Base-by-base conservation (phyloP, 1,284 basidiomycete genomes). In the Leccinum angustisporum region DNA sequence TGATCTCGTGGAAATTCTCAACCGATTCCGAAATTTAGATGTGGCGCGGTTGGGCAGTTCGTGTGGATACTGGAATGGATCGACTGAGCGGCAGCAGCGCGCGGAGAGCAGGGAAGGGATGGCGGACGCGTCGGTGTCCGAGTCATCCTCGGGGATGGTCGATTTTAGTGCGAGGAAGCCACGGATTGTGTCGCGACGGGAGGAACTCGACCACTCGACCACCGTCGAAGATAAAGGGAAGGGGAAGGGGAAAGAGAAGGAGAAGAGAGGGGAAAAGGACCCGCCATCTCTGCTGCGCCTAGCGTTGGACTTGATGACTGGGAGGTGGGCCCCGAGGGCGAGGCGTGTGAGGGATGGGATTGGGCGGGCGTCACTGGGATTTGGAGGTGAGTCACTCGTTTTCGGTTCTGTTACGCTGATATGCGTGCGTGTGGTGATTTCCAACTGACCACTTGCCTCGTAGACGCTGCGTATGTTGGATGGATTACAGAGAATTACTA, bases 381-480 rank as follows among this genome's bases (percentile, higher is more conserved):
- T 54, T 86, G 84, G 83, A 78, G 79, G 84, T 84, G 61, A 57
- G 76, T 71, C 1, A 6, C 18, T 48, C 40, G 40, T 43, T 43
- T 40, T 10, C 1, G 38, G 38, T 40, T 40, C 16, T n/a, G 38
- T 40, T 5, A 40, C 14, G 14, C 21, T 21, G 21, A 7, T 34
- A 34, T 36, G 1, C 9, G 14, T 18, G 43, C 6, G 43, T 46
- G 3, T 11, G 40, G 54, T 21, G 48, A 30, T 27, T n/a, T 0
- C 9, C 5, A 46, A 51, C 68, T 71, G 33, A 69, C 48, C n/a
- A 50, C 55, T 9, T 21, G 8, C 5, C 25, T 56, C 53, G 7
- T 61, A 86, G 84, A 61, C 80, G 85, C 13, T 80, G 80, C 46
- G 79, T 85, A 10, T 85, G 80, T 59, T 86, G 85, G 85, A 73